phyloP scores from a whole-genome alignment of 305 asterid genomes.

The Rubia peregrina region DNA sequence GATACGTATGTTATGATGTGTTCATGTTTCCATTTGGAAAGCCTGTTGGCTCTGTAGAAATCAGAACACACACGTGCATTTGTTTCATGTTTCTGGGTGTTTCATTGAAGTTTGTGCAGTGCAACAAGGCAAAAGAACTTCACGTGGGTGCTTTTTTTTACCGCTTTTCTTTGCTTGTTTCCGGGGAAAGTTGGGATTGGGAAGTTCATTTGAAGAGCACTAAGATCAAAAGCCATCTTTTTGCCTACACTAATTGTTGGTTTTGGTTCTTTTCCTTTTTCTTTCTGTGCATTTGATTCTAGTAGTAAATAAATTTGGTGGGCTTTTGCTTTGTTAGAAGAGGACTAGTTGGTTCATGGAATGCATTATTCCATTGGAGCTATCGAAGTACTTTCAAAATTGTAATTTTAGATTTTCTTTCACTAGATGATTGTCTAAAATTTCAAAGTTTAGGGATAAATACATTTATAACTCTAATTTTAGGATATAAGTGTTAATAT shows the following conservation, averaged over 20 bases:
- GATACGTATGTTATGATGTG: background rate
- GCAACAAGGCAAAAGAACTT: background rate
- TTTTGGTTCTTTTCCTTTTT: background rate
- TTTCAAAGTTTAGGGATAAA: too few species aligned
- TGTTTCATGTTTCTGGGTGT: constrained; percentile 6
- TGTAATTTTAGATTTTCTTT: too few species aligned
- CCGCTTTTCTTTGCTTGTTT: background rate
- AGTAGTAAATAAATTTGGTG: background rate
- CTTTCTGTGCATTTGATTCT: background rate
- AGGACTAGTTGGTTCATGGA: background rate
- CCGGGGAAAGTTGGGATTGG: background rate
- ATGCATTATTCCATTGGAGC: background rate
- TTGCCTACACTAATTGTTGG: background rate
- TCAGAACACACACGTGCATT: background rate
- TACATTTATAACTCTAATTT: too few species aligned
- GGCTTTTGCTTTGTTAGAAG: background rate
- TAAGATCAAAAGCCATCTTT: constrained; percentile 2
- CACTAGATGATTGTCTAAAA: too few species aligned
- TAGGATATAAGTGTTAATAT: too few species aligned
- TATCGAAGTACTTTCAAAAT: background rate
- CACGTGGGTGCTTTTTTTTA: background rate
- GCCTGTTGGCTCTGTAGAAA: background rate
- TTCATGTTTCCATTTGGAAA: background rate
- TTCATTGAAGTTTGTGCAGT: background rate
- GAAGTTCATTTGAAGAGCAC: constrained; percentile 1